Conservation (phyloP, 148 eudicot genomes). For the Chenopodium quinoa region DNA sequence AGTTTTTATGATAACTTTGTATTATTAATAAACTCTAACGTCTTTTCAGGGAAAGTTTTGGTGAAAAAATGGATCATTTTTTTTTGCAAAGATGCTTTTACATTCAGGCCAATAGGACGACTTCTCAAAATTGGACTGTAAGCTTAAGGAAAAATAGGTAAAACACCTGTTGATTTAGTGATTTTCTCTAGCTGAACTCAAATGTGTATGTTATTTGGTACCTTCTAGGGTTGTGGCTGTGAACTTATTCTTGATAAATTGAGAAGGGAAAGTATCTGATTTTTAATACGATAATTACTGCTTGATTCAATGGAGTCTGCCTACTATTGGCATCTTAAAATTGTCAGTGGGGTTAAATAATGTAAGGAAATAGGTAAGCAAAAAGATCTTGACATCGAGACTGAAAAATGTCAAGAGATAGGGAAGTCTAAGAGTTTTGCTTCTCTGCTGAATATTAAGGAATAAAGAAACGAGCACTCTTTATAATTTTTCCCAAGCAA, state of each 20-base stretch:
- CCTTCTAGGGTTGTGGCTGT: background rate
- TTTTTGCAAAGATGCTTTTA: slow-evolving; percentile 62
- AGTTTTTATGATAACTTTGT: background rate
- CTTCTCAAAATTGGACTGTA: slow-evolving; percentile 52
- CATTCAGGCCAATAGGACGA: slow-evolving; percentile 62
- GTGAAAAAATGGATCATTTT: slow-evolving; percentile 68
- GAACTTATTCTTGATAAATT: background rate
- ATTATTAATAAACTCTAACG: slow-evolving; percentile 13
- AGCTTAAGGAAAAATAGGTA: slow-evolving; percentile 70
- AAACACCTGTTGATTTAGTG: background rate
- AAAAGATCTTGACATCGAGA: background rate
- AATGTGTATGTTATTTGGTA: slow-evolving; percentile 6
- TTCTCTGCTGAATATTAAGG: too few relatives aligned
- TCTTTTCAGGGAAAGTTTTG: slow-evolving; percentile 71
- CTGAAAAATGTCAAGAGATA: too few relatives aligned
- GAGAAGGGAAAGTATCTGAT: background rate
- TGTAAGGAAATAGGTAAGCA: background rate
- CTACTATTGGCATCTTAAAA: background rate
- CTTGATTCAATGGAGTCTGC: background rate
- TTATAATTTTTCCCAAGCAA: too few relatives aligned
- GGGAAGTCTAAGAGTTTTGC: too few relatives aligned
- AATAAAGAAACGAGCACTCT: too few relatives aligned
- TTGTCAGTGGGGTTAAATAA: background rate
- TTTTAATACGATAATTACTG: too few relatives aligned
- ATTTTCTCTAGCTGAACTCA: background rate